phyloP scores from a whole-genome alignment of 1,139 yeast genomes.

The Yamadazyma sp. region DNA sequence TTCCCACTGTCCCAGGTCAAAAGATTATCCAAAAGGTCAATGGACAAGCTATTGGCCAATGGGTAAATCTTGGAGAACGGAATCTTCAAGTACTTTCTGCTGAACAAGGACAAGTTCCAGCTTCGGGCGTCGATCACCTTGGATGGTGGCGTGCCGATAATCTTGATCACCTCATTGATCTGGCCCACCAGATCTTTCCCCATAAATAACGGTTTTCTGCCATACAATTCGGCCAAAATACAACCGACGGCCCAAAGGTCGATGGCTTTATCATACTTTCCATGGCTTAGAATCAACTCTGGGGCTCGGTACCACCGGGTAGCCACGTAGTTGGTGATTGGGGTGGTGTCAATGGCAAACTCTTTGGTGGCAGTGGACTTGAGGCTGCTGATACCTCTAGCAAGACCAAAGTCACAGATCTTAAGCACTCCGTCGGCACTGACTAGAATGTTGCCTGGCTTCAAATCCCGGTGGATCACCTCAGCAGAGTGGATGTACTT shows the following conservation, averaged over 20 bases:
- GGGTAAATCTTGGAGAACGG: conserved; percentile 59
- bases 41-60: conserved; percentile 51
- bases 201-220: conserved; percentile 68
- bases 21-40: conserved; percentile 48
- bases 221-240: conserved; percentile 73
- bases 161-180: conserved; percentile 57
- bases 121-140: conserved; percentile 29
- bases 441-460: conserved; percentile 83
- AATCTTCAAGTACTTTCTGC: conserved; percentile 27
- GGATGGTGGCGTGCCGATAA: conserved; percentile 61
- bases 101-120: conserved; percentile 26
- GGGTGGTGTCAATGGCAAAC: conserved; percentile 28
- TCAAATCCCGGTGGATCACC: conserved; percentile 81
- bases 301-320: conserved; percentile 97
- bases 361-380: background rate
- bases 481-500: conserved; percentile 84
- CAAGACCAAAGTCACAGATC: conserved; percentile 87
- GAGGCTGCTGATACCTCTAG: conserved; percentile 59
- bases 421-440: conserved; percentile 68
- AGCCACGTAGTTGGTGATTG: conserved; percentile 85
- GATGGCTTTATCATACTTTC: conserved; percentile 54
- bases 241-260: conserved; percentile 86
- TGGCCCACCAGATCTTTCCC: conserved; percentile 70
- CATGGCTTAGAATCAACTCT: conserved; percentile 69
- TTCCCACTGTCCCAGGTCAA: conserved; percentile 59